Conservation (phyloP, 495 filamentous ascomycete genomes). For the Darksidea phi region DNA sequence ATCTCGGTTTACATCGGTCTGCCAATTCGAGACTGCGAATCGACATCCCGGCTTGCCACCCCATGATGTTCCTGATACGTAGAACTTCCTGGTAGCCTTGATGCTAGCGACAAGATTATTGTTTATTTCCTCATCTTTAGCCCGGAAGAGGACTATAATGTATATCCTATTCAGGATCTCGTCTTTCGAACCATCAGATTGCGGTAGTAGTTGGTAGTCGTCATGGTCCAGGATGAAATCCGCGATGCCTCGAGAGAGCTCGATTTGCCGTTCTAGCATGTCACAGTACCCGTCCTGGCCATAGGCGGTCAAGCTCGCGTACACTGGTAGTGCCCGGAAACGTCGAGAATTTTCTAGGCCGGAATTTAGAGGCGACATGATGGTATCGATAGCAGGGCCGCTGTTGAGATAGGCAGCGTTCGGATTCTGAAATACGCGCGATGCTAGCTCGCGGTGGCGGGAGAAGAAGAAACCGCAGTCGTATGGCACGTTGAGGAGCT, state of each 20-base stretch:
- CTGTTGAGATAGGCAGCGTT: constrained; percentile 78
- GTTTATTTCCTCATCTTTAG: constrained; percentile 68
- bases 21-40: constrained; percentile 84
- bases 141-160: constrained; percentile 79
- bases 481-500: constrained; percentile 93
- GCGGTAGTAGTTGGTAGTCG: constrained; percentile 66
- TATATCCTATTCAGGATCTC: constrained; percentile 55
- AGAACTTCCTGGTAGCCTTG: constrained; percentile 72
- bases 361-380: constrained; percentile 82
- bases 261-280: constrained; percentile 71
- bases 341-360: constrained; percentile 89
- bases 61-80: constrained; percentile 81
- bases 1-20: constrained; percentile 58
- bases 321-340: constrained; percentile 85
- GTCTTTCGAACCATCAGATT: constrained; percentile 36
- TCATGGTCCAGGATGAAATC: constrained; percentile 56
- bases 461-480: constrained; percentile 89
- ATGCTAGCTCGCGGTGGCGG: constrained; percentile 56
- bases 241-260: constrained; percentile 67
- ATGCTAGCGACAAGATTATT: constrained; percentile 62
- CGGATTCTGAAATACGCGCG: constrained; percentile 73
- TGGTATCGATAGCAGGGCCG: constrained; percentile 39
- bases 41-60: constrained; percentile 66
- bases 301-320: constrained; percentile 74
- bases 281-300: constrained; percentile 66